Evolutionary conservation across 2,329 filamentous ascomycete species (phyloP).

Genomic region (Neonectria ditissima): DNA sequence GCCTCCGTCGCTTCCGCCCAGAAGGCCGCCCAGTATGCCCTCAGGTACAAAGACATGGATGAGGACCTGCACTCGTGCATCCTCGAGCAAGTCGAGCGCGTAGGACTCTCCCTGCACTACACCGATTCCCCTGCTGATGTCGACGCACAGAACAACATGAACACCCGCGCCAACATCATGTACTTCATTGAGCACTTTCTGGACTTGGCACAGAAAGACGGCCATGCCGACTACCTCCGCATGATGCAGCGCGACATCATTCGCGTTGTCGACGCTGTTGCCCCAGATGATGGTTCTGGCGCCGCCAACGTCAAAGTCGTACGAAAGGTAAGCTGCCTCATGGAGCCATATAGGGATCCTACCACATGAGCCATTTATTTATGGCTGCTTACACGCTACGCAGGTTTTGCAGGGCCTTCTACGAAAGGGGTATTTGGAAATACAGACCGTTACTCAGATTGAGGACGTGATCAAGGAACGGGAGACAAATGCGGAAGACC

Average conservation of each 20-base stretch:
- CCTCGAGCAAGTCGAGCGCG: conserved; percentile 90
- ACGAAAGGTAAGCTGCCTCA: conserved; percentile 70
- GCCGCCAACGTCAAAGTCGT: conserved; percentile 96
- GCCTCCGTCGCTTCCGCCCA: conserved; percentile 89
- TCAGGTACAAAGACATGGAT: conserved; percentile 93
- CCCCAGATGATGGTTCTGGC: conserved; percentile 85
- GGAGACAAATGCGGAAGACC: conserved; percentile 72
- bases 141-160: conserved; percentile 84
- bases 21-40: conserved; percentile 93
- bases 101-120: conserved; percentile 48
- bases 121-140: conserved; percentile 22
- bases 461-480: conserved; percentile 86
- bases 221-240: conserved; percentile 83
- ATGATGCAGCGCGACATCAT: conserved; percentile 97
- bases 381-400: conserved; percentile 27
- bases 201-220: conserved; percentile 82
- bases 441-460: conserved; percentile 81
- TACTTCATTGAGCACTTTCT: conserved; percentile 98
- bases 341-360: not conserved
- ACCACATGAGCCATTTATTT: conserved; percentile 5
- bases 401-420: conserved; percentile 78
- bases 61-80: conserved; percentile 99
- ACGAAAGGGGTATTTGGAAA: conserved; percentile 77
- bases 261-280: conserved; percentile 90
- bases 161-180: conserved; percentile 98